Conservation (phyloP, 768 basidiomycete genomes). For the Amanita inopinata region DNA sequence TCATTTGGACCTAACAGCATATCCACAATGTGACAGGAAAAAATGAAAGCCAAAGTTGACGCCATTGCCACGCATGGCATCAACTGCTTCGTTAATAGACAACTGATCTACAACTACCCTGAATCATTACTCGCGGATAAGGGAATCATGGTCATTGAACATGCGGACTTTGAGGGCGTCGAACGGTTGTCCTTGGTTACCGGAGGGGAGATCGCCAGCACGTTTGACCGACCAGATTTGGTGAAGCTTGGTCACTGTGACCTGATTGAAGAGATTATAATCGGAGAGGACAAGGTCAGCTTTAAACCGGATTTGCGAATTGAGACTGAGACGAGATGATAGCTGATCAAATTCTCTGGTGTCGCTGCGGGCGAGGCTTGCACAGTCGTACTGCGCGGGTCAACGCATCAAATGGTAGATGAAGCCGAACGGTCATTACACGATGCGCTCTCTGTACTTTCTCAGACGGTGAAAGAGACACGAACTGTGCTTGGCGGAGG, state of each 20-base stretch:
- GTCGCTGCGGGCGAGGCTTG: constrained; percentile 97
- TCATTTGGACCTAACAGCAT: background rate
- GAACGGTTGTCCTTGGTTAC: constrained; percentile 93
- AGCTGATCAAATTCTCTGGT: constrained; percentile 99
- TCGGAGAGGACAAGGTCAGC: constrained; percentile 94
- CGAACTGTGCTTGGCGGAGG: constrained; percentile 91
- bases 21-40: constrained; percentile 52
- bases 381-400: constrained; percentile 94
- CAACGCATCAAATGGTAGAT: constrained; percentile 98
- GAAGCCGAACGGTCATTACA: constrained; percentile 97
- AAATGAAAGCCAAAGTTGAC: constrained; percentile 98
- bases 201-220: constrained; percentile 94
- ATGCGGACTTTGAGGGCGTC: constrained; percentile 98
- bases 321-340: background rate
- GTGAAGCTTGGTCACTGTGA: constrained; percentile 92
- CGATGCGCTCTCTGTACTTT: constrained; percentile 93
- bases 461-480: constrained; percentile 97
- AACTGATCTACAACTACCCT: constrained; percentile 99
- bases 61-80: constrained; percentile 91
- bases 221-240: constrained; percentile 87
- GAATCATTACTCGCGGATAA: constrained; percentile 91
- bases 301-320: background rate
- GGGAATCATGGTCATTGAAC: constrained; percentile 94
- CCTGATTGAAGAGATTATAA: constrained; percentile 96
- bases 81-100: constrained; percentile 96